Percentiles rank a stretch among this genome's conserved stretches.
Conservation (phyloP, 345 rosid genomes). For the Citrus unshiu region DNA sequence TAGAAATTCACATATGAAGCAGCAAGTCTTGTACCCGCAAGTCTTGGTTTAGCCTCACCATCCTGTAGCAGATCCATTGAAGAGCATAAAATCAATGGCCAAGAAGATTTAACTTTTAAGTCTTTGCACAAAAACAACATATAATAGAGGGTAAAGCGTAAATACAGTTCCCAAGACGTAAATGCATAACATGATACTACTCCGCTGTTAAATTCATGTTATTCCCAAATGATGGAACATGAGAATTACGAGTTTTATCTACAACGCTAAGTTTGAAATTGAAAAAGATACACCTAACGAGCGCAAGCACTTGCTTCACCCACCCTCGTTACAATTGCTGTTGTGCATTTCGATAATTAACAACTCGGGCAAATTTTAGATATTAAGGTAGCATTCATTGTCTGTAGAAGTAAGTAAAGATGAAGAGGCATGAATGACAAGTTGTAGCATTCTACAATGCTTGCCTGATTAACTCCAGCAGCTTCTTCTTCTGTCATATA, state of each 20-base stretch:
- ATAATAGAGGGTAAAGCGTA: background rate
- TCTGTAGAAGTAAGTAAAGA: background rate
- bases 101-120: background rate
- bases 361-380: background rate
- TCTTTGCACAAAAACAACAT: background rate
- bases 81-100: constrained; percentile 1
- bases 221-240: background rate
- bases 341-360: background rate
- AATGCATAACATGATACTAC: background rate
- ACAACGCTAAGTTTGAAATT: background rate
- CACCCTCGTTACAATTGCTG: background rate
- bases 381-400: background rate
- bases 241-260: background rate
- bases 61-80: constrained; percentile 31
- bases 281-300: background rate
- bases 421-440: constrained; percentile 8
- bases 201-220: no score
- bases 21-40: constrained; percentile 76
- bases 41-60: constrained; percentile 60
- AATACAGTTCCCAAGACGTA: background rate
- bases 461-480: constrained; percentile 64
- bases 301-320: background rate
- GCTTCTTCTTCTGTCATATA: constrained; percentile 85
- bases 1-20: constrained; percentile 84
- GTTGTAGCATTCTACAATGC: constrained; percentile 7